A percentile compares a stretch with the other conserved stretches of the same genome.
phyloP scores from a whole-genome alignment of 140 eudicot species.

The Anethum foeniculum region DNA sequence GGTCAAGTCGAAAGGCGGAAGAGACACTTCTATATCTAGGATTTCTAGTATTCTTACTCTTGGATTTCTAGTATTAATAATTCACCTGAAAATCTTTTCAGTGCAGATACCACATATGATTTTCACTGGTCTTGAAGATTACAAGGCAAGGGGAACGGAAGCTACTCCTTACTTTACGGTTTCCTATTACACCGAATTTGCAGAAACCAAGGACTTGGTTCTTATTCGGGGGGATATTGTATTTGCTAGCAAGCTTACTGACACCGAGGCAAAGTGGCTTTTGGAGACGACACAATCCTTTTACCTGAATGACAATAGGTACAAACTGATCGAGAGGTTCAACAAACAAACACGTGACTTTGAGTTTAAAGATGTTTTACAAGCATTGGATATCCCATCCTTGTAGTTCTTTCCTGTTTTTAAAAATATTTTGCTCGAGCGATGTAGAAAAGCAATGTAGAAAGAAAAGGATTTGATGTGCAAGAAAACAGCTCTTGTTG shows the following conservation, averaged over 20 bases:
- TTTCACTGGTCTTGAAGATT: slow-evolving; percentile 95
- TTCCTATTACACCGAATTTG: slow-evolving; percentile 78
- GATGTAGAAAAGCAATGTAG: slow-evolving; percentile 10
- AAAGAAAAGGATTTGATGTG: slow-evolving; percentile 6
- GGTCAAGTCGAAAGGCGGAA: background rate
- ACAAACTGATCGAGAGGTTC: slow-evolving; percentile 72
- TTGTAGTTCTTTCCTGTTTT: slow-evolving; percentile 27
- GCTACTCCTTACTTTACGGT: slow-evolving; percentile 83
- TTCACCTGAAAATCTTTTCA: slow-evolving; percentile 20
- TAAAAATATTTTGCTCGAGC: background rate
- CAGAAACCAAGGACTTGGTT: slow-evolving; percentile 72
- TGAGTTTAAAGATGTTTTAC: slow-evolving; percentile 80
- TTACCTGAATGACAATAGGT: slow-evolving; percentile 71
- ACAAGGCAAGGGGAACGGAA: slow-evolving; percentile 91
- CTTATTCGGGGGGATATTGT: slow-evolving; percentile 79
- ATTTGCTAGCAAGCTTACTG: slow-evolving; percentile 74
- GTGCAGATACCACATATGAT: slow-evolving; percentile 81
- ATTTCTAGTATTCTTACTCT: background rate
- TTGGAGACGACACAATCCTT: slow-evolving; percentile 76
- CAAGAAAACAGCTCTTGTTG: background rate
- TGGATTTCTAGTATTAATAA: background rate
- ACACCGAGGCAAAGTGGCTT: slow-evolving; percentile 65
- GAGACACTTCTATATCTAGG: background rate
- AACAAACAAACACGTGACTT: slow-evolving; percentile 78
- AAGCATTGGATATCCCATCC: slow-evolving; percentile 67